Percentiles rank a stretch among this genome's conserved stretches.
Conservation (phyloP, 768 basidiomycete genomes). For the Multifurca ochricompacta region DNA sequence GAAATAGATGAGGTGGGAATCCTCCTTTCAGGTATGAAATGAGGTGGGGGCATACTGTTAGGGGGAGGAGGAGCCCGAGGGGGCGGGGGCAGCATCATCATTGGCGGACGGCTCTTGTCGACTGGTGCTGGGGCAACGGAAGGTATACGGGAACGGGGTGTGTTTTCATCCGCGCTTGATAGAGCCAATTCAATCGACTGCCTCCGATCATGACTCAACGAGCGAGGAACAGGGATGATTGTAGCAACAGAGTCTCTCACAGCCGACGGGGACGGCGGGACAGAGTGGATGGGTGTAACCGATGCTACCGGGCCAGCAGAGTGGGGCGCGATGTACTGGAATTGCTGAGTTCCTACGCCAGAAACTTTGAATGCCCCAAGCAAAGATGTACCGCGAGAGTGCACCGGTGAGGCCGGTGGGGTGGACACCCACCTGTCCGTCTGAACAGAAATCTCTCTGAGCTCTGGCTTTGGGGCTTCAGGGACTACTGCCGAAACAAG, state of each 20-base stretch:
- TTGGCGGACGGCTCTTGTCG: conserved; percentile 79
- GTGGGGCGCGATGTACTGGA: conserved; percentile 51
- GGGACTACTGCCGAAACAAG: conserved; percentile 20
- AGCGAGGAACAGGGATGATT: conserved; percentile 41
- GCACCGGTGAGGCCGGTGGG: conserved; percentile 29
- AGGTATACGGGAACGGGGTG: conserved; percentile 51
- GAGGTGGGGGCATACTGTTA: conserved; percentile 58
- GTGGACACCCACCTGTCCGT: conserved; percentile 63
- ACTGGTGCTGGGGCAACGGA: conserved; percentile 47
- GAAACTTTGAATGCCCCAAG: conserved; percentile 46
- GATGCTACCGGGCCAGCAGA: conserved; percentile 31
- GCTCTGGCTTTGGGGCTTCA: conserved; percentile 48
- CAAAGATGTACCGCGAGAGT: conserved; percentile 24
- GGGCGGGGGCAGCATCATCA: conserved; percentile 70
- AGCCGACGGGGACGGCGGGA: conserved; percentile 34
- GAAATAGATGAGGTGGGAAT: conserved; percentile 36
- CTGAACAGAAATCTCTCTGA: conserved; percentile 70
- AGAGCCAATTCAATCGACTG: conserved; percentile 67
- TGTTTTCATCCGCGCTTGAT: conserved; percentile 44
- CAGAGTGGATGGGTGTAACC: conserved; percentile 30
- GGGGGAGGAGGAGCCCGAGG: conserved; percentile 74
- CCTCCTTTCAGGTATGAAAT: conserved; percentile 66
- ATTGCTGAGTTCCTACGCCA: conserved; percentile 55
- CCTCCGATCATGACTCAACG: conserved; percentile 51
- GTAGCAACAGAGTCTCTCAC: conserved; percentile 48